Base-by-base conservation (phyloP, 192 early-diverging fungal species). In the Podila minutissima region DNA sequence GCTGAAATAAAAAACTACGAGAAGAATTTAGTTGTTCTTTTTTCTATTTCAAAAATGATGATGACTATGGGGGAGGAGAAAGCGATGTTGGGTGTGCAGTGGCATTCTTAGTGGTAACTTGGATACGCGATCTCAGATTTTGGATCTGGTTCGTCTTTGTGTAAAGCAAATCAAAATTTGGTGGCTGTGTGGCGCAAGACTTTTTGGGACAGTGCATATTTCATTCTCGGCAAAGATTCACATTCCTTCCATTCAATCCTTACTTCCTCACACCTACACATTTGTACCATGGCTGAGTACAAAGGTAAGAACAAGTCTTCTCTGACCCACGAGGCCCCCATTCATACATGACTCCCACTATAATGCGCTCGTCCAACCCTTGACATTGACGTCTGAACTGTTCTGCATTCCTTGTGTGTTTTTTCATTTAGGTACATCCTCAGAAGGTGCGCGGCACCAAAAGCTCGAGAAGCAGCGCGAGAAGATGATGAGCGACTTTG, bases 381-480 rank as follows among this genome's bases (percentile, higher is more conserved):
- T 12, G 12, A 4, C 66, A 58, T 67, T 67, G 24, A 26, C 49
- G 19, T 9, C 50, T 51, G n/a, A 32, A 9, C 24, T 55, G 10
- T n/a, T n/a, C 12, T 38, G 10, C 28, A 24, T 26, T 41, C n/a
- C 63, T 37, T 35, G 59, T 61, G 22, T 61, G 24, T 31, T 51
- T 24, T 49, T 10, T n/a, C 15, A 13, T 20, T 59, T 58, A 81
- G 77, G 77, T 13, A 60, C 66, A 13, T 76, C 83, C 8, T 68
- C 83, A 17, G 88, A 91, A 79, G 86, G 87, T 20, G 83, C 89
- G 53, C 90, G 92, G 4, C 90, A 89, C 22, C 68, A 84, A 13
- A 85, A 85, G 65, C 88, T 95, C 50, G 93, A 94, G 64, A 94
- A 90, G 75, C 82, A 91, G 51, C 86, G 94, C 26, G 86, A 87